These are phyloP conservation scores for Yarrowia porcina DNA, from an alignment of 805 yeast genomes.

Conservation along the genomic window DNA sequence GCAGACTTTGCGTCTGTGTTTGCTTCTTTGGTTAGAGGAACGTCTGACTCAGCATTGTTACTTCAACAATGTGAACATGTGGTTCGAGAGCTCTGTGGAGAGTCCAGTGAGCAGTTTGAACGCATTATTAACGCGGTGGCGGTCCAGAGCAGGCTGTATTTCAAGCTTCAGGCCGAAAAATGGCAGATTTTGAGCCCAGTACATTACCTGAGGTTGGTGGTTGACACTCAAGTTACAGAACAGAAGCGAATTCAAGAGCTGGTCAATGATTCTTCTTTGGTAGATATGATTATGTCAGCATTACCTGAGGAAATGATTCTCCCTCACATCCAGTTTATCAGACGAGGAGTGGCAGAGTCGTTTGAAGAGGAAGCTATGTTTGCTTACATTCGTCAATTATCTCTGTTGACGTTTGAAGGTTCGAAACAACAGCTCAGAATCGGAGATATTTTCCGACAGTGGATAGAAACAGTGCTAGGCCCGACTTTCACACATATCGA, in stretches of 20 bases:
- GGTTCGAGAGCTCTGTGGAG: constrained; percentile 10
- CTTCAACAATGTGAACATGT: not conserved
- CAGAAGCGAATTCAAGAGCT: not conserved
- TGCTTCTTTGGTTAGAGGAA: not conserved
- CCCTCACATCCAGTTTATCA: not conserved
- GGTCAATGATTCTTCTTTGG: not conserved
- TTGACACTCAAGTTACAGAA: not conserved
- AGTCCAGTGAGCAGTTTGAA: not conserved
- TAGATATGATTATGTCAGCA: not conserved
- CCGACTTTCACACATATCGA: not conserved
- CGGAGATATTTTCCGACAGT: constrained; percentile 7
- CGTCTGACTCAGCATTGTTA: not conserved
- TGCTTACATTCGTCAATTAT: not conserved
- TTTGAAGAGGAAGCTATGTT: not conserved
- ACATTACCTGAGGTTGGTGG: not conserved
- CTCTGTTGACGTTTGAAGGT: not conserved
- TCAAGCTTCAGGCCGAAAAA: constrained; percentile 1
- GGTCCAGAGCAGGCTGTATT: not conserved
- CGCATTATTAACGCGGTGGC: not conserved
- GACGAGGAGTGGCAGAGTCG: not conserved
- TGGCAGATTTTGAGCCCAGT: not conserved
- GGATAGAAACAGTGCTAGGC: constrained; percentile 9
- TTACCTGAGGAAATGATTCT: constrained; percentile 9
- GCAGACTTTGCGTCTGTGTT: not conserved
- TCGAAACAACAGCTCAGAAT: not conserved